A percentile compares a stretch with the other conserved stretches of the same genome.
phyloP scores from a whole-genome alignment of 2,329 filamentous ascomycete genomes.

The Blastomyces percursus region DNA sequence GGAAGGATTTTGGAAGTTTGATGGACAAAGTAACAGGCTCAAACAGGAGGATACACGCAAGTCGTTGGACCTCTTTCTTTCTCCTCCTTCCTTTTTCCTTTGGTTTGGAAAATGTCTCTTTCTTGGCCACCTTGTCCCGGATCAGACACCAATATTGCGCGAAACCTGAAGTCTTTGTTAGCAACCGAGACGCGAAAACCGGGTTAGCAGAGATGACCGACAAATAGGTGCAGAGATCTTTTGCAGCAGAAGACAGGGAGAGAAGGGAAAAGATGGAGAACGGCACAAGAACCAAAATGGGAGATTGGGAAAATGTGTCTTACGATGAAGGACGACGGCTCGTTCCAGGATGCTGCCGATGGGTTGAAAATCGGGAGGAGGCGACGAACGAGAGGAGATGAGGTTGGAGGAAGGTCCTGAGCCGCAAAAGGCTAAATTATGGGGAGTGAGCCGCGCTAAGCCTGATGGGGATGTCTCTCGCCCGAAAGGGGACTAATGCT shows the following conservation, averaged over 20 bases:
- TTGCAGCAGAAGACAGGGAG: constrained; percentile 6
- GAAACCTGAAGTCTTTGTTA: constrained; percentile 6
- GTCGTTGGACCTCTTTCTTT: neutral
- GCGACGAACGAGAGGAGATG: neutral
- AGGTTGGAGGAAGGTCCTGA: constrained; percentile 2
- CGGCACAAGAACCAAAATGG: neutral
- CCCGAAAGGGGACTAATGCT: neutral
- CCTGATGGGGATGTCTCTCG: neutral
- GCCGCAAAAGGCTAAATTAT: neutral
- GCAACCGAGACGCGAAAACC: constrained; percentile 1
- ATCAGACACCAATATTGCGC: neutral
- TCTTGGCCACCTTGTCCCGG: neutral
- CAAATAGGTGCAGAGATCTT: neutral
- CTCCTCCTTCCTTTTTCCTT: neutral
- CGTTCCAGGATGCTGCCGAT: neutral
- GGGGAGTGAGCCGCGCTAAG: neutral
- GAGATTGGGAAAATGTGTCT: neutral
- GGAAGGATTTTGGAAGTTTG: constrained; percentile 1
- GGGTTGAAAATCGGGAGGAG: neutral
- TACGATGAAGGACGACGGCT: neutral
- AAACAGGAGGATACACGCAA: constrained; percentile 1
- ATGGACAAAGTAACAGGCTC: constrained; percentile 3
- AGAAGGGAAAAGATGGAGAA: constrained; percentile 3
- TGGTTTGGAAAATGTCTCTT: neutral
- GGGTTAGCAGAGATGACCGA: neutral